Percentiles rank a stretch among this genome's conserved stretches.
Evolutionary conservation across 208 protist species (phyloP).

Genomic region (Crithidia mellificae): DNA sequence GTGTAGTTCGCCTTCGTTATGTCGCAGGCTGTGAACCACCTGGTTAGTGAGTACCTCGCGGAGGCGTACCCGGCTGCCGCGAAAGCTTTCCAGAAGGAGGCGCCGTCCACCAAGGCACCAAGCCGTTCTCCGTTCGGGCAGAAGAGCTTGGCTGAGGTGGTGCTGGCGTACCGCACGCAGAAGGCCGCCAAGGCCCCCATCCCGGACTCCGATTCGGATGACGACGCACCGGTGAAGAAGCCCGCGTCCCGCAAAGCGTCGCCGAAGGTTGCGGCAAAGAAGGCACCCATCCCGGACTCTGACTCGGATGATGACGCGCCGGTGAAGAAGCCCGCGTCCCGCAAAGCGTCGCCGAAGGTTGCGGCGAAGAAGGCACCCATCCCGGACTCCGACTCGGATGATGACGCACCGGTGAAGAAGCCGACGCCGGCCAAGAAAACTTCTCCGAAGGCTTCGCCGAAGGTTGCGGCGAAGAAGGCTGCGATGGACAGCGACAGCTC

Average conservation of each 20-base stretch:
- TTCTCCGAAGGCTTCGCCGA: constrained; percentile 33
- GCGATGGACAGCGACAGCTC: background rate
- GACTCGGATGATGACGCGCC: constrained; percentile 58
- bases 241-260: constrained; percentile 29
- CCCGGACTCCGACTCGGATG: constrained; percentile 46
- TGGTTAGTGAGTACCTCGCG: constrained; percentile 57
- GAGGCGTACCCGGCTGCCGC: constrained; percentile 42
- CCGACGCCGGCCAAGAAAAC: constrained; percentile 13
- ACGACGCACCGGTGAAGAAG: constrained; percentile 45
- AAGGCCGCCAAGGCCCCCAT: constrained; percentile 44
- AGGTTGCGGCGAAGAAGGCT: constrained; percentile 38
- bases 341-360: constrained; percentile 37
- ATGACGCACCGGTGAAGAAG: constrained; percentile 58
- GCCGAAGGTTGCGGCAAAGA: constrained; percentile 51
- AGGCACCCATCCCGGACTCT: constrained; percentile 46
- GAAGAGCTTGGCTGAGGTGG: constrained; percentile 23
- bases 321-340: constrained; percentile 23
- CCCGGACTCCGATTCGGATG: constrained; percentile 35
- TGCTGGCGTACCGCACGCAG: constrained; percentile 19
- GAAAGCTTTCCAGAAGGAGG: constrained; percentile 39
- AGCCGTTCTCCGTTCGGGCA: constrained; percentile 21
- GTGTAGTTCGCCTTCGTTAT: too few relatives aligned
- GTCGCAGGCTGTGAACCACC: constrained; percentile 50
- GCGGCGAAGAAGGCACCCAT: constrained; percentile 58
- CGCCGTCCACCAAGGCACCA: constrained; percentile 10